Conservation (phyloP, 2,329 filamentous ascomycete species). For the Diaporthe ampelina region DNA sequence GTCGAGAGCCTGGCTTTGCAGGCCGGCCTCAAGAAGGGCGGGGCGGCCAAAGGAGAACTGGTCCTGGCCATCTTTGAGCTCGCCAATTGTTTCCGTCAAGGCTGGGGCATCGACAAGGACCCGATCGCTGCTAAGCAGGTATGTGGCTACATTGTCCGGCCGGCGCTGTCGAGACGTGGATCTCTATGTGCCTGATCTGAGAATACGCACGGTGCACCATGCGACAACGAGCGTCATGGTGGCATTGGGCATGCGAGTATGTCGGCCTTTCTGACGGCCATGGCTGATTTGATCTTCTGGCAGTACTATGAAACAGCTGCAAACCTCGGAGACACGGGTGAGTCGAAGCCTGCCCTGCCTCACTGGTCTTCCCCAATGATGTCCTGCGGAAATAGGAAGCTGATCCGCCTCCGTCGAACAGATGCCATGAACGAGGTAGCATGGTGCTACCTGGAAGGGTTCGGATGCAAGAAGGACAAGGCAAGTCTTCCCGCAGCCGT, state of each 20-base stretch:
- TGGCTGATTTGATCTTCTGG: slow-evolving; percentile 34
- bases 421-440: slow-evolving; percentile 98
- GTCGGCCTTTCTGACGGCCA: not conserved
- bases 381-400: slow-evolving; percentile 43
- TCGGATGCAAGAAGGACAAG: slow-evolving; percentile 98
- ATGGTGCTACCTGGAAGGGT: slow-evolving; percentile 97
- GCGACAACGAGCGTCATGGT: not conserved
- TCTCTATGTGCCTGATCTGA: slow-evolving; percentile 14
- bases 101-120: slow-evolving; percentile 92
- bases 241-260: not conserved
- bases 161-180: not conserved
- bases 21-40: slow-evolving; percentile 92
- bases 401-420: slow-evolving; percentile 52
- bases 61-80: slow-evolving; percentile 97
- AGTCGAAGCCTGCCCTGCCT: slow-evolving; percentile 47
- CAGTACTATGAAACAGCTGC: slow-evolving; percentile 98
- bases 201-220: not conserved
- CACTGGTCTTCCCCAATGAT: not conserved
- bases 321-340: slow-evolving; percentile 90
- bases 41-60: slow-evolving; percentile 94
- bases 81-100: slow-evolving; percentile 92
- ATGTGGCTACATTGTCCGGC: slow-evolving; percentile 46
- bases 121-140: slow-evolving; percentile 84
- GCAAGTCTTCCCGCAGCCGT: slow-evolving; percentile 66
- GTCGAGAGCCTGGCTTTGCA: slow-evolving; percentile 88